Evolutionary conservation across 83 land plant genomes (phyloP), one percentile per base, ranked within the genome.

Genomic region (Picea engelmannii): DNA sequence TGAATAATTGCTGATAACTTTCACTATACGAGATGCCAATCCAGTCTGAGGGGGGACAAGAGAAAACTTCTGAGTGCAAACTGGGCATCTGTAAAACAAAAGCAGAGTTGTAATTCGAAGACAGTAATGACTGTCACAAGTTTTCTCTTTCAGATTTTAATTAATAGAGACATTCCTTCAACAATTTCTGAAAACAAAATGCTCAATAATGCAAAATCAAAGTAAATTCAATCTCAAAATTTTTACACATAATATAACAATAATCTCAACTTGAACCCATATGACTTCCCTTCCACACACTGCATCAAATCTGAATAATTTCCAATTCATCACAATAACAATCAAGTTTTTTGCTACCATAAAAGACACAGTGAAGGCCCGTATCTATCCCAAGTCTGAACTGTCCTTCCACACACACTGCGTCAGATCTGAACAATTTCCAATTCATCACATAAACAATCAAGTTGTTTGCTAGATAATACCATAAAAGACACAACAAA

Each of bases 21-120:
- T 86, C 87, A 87, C 77, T n/a, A 81, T 66, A 67, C 78, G 79
- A 59, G 76, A 80, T 38, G 70, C 18, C 74, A 86, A 59, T 58
- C 87, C 79, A 61, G 83, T 79, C 24, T 76, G 81, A 80, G 83
- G 87, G 18, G 88, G 88, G n/a, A 82, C 83, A 13, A 86, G 83
- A 73, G 86, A 84, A 74, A 66, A 86, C 44, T 81, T 86, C 23
- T 76, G 63, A 3, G 83, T 86, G 70, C 86, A 86, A 5, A 86
- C 88, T 10, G 86, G 85, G 78, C 88, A 86, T 84, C 88, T 86
- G 88, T 35, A 40, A 42, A 44, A 23, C 58, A 52, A 73, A 73
- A 73, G 21, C 20, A 11, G 40, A 44, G 58, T 47, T 13, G 25
- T 73, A 21, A 73, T 73, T 70, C 47, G 44, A 21, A 47, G 25